Percentiles rank a stretch among this genome's conserved stretches.
Conservation (phyloP, 179 eudicot genomes). For the Beta lomatogona region DNA sequence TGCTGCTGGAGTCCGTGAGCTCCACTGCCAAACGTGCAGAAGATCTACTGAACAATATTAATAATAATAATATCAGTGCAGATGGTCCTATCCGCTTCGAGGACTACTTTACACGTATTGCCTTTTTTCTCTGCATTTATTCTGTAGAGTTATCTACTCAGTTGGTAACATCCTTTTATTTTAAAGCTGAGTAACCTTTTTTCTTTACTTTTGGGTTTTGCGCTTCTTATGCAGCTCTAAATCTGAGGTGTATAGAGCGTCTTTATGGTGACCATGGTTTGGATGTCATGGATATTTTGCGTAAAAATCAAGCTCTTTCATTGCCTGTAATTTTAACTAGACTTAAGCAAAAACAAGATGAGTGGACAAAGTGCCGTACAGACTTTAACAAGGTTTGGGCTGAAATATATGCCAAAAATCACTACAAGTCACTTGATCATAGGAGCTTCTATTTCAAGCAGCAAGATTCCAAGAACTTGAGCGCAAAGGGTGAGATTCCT, state of each 20-base stretch:
- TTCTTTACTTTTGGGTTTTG: not conserved
- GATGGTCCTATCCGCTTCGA: constrained; percentile 61
- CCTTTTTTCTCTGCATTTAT: constrained; percentile 15
- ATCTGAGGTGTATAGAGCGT: constrained; percentile 88
- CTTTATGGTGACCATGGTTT: constrained; percentile 86
- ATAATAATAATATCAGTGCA: constrained; percentile 40
- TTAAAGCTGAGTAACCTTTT: not conserved
- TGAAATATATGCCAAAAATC: constrained; percentile 84
- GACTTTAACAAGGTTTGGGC: constrained; percentile 96
- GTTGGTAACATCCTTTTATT: not conserved
- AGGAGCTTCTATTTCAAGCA: constrained; percentile 98
- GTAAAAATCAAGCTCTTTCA: constrained; percentile 69
- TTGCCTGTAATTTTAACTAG: constrained; percentile 85
- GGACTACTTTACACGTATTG: constrained; percentile 68
- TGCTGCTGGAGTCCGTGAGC: constrained; percentile 90
- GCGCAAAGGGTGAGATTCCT: constrained; percentile 74
- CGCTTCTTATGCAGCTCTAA: constrained; percentile 49
- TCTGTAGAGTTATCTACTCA: not conserved
- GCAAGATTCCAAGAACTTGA: constrained; percentile 92
- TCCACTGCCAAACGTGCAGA: constrained; percentile 76
- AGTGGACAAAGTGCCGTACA: constrained; percentile 82
- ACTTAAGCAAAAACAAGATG: constrained; percentile 92
- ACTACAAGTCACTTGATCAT: constrained; percentile 93
- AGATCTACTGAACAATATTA: constrained; percentile 64
- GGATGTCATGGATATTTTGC: constrained; percentile 77